A percentile compares a stretch with the other conserved stretches of the same genome.
These are phyloP conservation scores for Zygosaccharomyces bisporus DNA, from an alignment of 805 yeast species.

Conservation along the genomic window DNA sequence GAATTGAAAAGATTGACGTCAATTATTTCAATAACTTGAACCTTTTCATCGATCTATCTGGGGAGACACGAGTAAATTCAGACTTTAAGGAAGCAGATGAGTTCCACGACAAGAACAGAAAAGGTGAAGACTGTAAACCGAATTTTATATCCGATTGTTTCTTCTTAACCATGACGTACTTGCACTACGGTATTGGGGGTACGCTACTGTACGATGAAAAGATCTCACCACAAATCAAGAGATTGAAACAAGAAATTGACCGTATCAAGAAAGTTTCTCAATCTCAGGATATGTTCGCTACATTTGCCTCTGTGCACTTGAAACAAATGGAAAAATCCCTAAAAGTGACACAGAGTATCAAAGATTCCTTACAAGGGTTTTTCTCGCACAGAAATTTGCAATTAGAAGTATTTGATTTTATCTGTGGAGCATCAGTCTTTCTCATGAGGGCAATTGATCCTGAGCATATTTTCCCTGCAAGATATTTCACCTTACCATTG, in stretches of 20 bases:
- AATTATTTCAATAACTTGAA: slow-evolving; percentile 57
- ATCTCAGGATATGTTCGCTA: slow-evolving; percentile 28
- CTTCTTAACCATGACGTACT: slow-evolving; percentile 68
- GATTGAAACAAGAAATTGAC: slow-evolving; percentile 41
- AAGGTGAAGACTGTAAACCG: slow-evolving; percentile 36
- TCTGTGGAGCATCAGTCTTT: slow-evolving; percentile 71
- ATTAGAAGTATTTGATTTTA: slow-evolving; percentile 67
- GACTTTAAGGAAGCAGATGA: slow-evolving; percentile 66
- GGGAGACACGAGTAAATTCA: slow-evolving; percentile 80
- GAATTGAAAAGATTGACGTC: slow-evolving; percentile 72
- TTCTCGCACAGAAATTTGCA: slow-evolving; percentile 56
- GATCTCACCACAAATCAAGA: slow-evolving; percentile 48
- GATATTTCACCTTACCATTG: slow-evolving; percentile 50
- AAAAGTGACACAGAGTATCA: slow-evolving; percentile 40
- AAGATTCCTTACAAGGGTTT: slow-evolving; percentile 60
- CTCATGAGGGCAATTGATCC: slow-evolving; percentile 73
- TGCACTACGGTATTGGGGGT: slow-evolving; percentile 90
- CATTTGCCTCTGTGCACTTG: slow-evolving; percentile 41
- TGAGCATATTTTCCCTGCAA: slow-evolving; percentile 54
- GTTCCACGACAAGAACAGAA: slow-evolving; percentile 43
- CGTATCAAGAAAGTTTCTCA: slow-evolving; percentile 29
- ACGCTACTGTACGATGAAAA: slow-evolving; percentile 54
- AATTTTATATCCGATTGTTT: slow-evolving; percentile 94
- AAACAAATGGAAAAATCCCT: slow-evolving; percentile 47
- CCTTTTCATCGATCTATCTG: slow-evolving; percentile 58